Evolutionary conservation across 2,329 filamentous ascomycete genomes (phyloP), one percentile per base, ranked within the genome.

Genomic region (Ceratocystis variospora): DNA sequence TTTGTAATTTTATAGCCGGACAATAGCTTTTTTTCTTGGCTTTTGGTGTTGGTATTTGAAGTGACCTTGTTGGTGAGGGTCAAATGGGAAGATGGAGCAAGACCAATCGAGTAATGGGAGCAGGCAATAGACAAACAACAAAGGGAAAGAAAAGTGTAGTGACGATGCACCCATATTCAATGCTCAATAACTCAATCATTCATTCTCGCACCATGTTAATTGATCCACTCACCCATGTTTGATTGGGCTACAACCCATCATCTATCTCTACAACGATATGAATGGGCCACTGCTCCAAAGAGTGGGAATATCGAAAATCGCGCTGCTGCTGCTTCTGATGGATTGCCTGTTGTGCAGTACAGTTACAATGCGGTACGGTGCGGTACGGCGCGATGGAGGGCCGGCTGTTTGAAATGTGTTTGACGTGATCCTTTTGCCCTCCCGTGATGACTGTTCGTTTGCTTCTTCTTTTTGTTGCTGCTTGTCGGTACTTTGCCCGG

Each of bases 201-300:
- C 53, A 57, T 4, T 31, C 28, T 33, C 7, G n/a, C 19, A 63
- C 31, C 41, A 62, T 25, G 19, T 17, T 28, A 12, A 50, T 50
- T 25, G n/a, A 65, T 25, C 31, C 37, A 65, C 63, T 65, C 50
- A 65, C 63, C 63, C 63, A 65, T 65, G 50, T 65, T 59, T 57
- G 50, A 46, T 45, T 45, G 33, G 53, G 63, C 63, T 50, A 64
- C 48, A 19, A 37, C 46, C 62, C 62, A 64, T 55, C 33, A 64
- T 64, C 62, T 28, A 57, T 17, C 53, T 57, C 25, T 57, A 25
- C 53, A 15, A 5, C 53, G 31, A 28, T 28, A 57, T 25, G 53
- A 57, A 33, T 57, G 53, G 25, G 53, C 53, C 53, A 57, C 53
- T 31, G 53, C 53, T 25, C 53, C 25, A 31, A 41, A 41, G 37